Conservation (phyloP, 2,329 filamentous ascomycete genomes). For the Thermothelomyces thermophilus region DNA sequence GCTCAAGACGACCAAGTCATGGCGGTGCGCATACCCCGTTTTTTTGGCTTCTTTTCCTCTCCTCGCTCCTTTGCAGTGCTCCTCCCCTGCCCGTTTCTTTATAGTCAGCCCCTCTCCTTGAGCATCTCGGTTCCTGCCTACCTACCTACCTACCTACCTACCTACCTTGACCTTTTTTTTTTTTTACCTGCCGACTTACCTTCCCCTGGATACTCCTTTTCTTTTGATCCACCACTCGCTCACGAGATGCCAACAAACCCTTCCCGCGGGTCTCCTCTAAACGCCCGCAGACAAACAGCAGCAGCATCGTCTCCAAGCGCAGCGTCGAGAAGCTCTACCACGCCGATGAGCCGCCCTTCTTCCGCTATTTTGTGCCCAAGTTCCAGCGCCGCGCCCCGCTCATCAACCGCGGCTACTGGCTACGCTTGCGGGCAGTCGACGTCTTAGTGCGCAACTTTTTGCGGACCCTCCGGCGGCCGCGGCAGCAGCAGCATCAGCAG, state of each 20-base stretch:
- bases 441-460: slow-evolving; percentile 68
- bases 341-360: slow-evolving; percentile 70
- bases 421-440: slow-evolving; percentile 78
- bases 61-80: background rate
- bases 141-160: too few relatives aligned
- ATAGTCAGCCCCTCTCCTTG: too few relatives aligned
- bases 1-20: slow-evolving; percentile 47
- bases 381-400: slow-evolving; percentile 76
- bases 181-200: too few relatives aligned
- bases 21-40: slow-evolving; percentile 35
- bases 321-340: slow-evolving; percentile 89
- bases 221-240: too few relatives aligned
- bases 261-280: too few relatives aligned
- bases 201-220: too few relatives aligned
- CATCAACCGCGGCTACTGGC: slow-evolving; percentile 84
- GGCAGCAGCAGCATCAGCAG: too few relatives aligned
- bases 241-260: too few relatives aligned
- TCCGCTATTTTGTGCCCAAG: slow-evolving; percentile 80
- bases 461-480: slow-evolving; percentile 22
- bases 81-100: too few relatives aligned
- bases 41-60: background rate
- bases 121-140: too few relatives aligned
- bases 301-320: slow-evolving; percentile 85
- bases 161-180: too few relatives aligned
- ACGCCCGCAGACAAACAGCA: slow-evolving; percentile 66